Evolutionary conservation across 768 basidiomycete genomes (phyloP), one percentile per base, ranked within the genome.

Genomic region (Russula ochroleuca): DNA sequence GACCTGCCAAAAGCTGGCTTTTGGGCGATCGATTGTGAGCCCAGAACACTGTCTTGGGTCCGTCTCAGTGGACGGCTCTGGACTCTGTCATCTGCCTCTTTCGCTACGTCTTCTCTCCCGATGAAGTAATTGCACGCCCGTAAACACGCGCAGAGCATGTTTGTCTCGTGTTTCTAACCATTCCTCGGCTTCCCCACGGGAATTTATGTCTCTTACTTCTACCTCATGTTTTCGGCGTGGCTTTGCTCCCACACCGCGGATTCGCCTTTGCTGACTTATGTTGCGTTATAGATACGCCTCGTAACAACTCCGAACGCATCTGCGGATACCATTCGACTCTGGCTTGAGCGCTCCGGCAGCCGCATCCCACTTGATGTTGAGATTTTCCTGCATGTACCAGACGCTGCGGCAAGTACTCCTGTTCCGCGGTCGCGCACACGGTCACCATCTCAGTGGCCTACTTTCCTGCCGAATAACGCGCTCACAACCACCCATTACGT

Each of bases 271-370:
- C 68, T 69, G 23, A 61, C 52, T 55, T 57, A 21, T 21, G 41
- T 53, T 41, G 21, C 23, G 35, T 57, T 69, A 48, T 72, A 88
- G 88, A 88, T 92, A 68, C 87, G 88, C 21, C 81, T 92, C 47
- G 77, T 85, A 49, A 89, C 89, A 23, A 85, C 82, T 33, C 86
- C 85, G 64, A 78, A 82, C 45, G 78, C 86, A 10, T 88, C 88
- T 33, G 83, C 90, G 31, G 90, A 92, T 70, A 90, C 86, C 6
- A 82, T 92, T 54, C 85, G 90, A 9, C 79, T 92, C 13, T 92
- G 90, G 90, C 79, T 92, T 0, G 89, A 91, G 72, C 85, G 90
- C 31, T 87, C 90, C 14, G 90, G 90, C 19, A 76, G 79, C 57
- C 79, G 74, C 5, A 83, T 85, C 7, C 86, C 90, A 7, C 80